Conservation (phyloP, 2,329 filamentous ascomycete genomes). For the Penicillium palitans region DNA sequence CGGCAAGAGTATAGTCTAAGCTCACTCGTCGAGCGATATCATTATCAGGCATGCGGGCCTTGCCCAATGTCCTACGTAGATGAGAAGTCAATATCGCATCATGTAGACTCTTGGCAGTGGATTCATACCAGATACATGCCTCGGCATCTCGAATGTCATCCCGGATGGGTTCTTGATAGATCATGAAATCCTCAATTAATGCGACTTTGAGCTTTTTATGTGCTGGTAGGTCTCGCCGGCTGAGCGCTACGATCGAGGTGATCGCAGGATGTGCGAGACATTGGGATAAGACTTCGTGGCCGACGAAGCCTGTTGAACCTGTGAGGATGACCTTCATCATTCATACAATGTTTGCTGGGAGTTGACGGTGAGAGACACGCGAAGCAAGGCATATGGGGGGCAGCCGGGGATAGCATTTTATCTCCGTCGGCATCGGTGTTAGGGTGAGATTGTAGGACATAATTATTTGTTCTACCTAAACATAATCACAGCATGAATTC, state of each 20-base stretch:
- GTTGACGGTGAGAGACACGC: neutral
- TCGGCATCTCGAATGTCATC: conserved; percentile 44
- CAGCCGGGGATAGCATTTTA: neutral
- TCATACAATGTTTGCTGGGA: neutral
- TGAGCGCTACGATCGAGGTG: conserved; percentile 53
- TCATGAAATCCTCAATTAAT: conserved; percentile 55
- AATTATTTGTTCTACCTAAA: neutral
- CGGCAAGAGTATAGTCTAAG: conserved; percentile 13
- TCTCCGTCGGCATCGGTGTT: neutral
- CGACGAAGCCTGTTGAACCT: conserved; percentile 22
- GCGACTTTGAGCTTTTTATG: conserved; percentile 53
- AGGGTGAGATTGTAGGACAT: neutral
- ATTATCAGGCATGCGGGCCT: conserved; percentile 7
- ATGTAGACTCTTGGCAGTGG: neutral
- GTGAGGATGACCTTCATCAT: conserved; percentile 25
- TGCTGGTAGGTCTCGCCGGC: conserved; percentile 48
- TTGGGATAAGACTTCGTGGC: conserved; percentile 51
- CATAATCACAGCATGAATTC: neutral
- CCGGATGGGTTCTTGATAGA: conserved; percentile 50
- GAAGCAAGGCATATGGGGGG: neutral
- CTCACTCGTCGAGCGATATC: conserved; percentile 11
- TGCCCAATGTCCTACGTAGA: conserved; percentile 17
- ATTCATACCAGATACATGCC: conserved; percentile 48
- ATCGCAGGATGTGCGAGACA: conserved; percentile 54
- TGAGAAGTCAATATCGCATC: neutral